Conservation (phyloP, 1,284 basidiomycete species). For the Ceratobasidium papillatum region DNA sequence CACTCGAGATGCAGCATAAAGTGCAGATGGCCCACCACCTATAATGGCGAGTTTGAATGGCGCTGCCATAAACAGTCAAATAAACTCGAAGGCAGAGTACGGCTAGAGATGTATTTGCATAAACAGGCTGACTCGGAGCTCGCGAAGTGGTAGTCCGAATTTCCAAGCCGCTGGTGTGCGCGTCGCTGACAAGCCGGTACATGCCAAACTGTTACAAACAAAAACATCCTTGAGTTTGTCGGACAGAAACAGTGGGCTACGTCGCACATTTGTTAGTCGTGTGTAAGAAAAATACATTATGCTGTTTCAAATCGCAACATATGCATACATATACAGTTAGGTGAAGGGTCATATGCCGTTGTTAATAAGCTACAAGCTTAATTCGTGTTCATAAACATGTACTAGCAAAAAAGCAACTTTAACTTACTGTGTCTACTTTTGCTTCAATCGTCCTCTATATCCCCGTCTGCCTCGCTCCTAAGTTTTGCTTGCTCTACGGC, state of each 20-base stretch:
- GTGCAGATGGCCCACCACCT: slow-evolving; percentile 92
- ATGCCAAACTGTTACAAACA: slow-evolving; percentile 5
- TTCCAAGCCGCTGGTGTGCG: not conserved
- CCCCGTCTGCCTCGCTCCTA: slow-evolving; percentile 21
- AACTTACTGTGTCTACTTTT: not conserved
- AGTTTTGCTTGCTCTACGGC: slow-evolving; percentile 45
- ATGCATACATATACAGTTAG: not conserved
- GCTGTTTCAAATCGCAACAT: too few relatives aligned
- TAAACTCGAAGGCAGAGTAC: not conserved
- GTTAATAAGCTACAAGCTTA: not conserved
- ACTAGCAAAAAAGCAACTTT: not conserved
- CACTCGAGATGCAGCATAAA: slow-evolving; percentile 90
- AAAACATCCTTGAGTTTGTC: not conserved
- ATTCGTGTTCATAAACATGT: not conserved
- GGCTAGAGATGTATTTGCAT: not conserved
- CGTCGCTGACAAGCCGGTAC: not conserved
- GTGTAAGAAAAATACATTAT: not conserved
- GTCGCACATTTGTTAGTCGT: not conserved
- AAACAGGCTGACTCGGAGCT: not conserved
- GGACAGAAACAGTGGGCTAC: not conserved
- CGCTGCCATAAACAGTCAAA: slow-evolving; percentile 34
- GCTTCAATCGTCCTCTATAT: not conserved
- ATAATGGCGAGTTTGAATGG: slow-evolving; percentile 77
- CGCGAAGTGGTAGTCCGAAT: not conserved
- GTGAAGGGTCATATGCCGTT: too few relatives aligned